Percentiles rank a stretch among this genome's conserved stretches.
Conservation (phyloP, 2,329 filamentous ascomycete species). For the Beauveria australis region DNA sequence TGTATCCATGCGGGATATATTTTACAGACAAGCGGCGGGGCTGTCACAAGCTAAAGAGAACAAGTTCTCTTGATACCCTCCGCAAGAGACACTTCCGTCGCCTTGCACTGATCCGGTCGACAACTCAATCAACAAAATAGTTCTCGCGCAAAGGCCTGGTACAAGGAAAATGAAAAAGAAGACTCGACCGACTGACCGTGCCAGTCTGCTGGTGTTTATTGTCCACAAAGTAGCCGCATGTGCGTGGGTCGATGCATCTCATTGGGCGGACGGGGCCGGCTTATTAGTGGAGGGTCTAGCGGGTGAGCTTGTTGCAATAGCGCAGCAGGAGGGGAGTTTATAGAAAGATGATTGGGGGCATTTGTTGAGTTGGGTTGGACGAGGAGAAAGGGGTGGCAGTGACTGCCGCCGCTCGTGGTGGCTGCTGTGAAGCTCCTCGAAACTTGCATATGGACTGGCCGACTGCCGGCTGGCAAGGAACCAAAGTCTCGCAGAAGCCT, state of each 20-base stretch:
- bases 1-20: slow-evolving; percentile 7
- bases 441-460: neutral
- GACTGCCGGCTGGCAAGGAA: neutral
- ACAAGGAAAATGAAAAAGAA: neutral
- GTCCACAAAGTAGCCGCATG: slow-evolving; percentile 10
- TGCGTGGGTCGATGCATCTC: slow-evolving; percentile 11
- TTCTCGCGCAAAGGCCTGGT: neutral
- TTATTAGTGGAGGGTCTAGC: slow-evolving; percentile 2
- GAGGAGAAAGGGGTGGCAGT: neutral
- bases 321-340: neutral
- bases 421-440: neutral
- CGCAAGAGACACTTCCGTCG: neutral
- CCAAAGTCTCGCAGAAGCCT: neutral
- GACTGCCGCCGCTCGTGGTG: neutral
- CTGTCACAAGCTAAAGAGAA: slow-evolving; percentile 3
- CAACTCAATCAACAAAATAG: neutral
- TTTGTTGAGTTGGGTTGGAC: neutral
- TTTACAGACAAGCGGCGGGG: neutral
- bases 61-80: neutral
- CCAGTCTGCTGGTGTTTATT: neutral
- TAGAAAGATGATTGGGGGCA: neutral
- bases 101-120: neutral
- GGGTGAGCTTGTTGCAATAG: neutral
- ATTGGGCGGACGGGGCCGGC: slow-evolving; percentile 9
- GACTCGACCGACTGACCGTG: neutral